Evolutionary conservation across 2,329 filamentous ascomycete genomes (phyloP).

Genomic region (Exophiala viscosa): DNA sequence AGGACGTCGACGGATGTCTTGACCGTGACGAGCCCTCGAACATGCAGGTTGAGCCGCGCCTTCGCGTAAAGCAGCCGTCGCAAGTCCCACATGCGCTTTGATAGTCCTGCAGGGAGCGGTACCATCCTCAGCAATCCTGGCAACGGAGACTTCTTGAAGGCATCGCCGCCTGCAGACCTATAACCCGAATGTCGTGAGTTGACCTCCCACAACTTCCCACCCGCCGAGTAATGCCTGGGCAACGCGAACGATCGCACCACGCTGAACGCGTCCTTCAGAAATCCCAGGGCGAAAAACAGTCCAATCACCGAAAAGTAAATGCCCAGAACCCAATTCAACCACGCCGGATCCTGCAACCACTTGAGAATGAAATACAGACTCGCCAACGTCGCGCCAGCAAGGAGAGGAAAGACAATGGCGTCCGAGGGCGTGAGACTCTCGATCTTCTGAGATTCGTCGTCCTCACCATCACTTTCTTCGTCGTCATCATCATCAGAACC

Average conservation of each 20-base stretch:
- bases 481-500: slow-evolving; percentile 44
- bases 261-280: slow-evolving; percentile 69
- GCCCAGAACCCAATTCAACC: slow-evolving; percentile 78
- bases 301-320: slow-evolving; percentile 80
- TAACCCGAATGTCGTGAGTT: slow-evolving; percentile 35
- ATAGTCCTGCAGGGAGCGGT: slow-evolving; percentile 39
- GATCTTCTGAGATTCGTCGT: slow-evolving; percentile 56
- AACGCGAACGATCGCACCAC: slow-evolving; percentile 66
- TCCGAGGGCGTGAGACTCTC: slow-evolving; percentile 71
- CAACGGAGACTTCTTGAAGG: slow-evolving; percentile 43
- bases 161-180: slow-evolving; percentile 21
- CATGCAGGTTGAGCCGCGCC: slow-evolving; percentile 48
- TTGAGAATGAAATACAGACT: slow-evolving; percentile 85
- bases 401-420: slow-evolving; percentile 77
- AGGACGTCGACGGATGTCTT: slow-evolving; percentile 43
- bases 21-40: slow-evolving; percentile 50
- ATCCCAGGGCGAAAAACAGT: slow-evolving; percentile 68
- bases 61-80: slow-evolving; percentile 50
- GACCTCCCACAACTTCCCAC: slow-evolving; percentile 49
- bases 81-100: slow-evolving; percentile 46
- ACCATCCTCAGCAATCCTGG: slow-evolving; percentile 49
- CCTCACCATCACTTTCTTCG: slow-evolving; percentile 54
- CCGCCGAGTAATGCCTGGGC: slow-evolving; percentile 62
- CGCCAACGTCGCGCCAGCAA: slow-evolving; percentile 68
- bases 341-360: slow-evolving; percentile 74